Conservation (phyloP, 2,329 filamentous ascomycete genomes). For the Ceratocystis cubensis region DNA sequence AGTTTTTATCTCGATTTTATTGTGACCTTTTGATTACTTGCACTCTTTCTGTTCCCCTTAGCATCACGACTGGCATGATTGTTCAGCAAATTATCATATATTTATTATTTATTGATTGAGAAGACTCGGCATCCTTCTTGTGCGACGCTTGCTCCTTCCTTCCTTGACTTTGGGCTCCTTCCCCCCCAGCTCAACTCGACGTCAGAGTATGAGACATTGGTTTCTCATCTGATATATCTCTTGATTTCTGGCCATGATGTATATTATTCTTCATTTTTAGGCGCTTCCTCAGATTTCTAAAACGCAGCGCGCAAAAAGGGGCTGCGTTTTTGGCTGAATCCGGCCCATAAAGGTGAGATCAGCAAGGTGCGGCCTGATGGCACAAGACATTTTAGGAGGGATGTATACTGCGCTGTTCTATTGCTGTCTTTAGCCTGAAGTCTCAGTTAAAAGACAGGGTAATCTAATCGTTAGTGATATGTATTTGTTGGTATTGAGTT, state of each 20-base stretch:
- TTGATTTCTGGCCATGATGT: background rate
- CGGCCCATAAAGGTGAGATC: background rate
- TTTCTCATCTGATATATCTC: background rate
- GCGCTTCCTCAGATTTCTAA: background rate
- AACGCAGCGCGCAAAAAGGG: background rate
- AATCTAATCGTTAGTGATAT: background rate
- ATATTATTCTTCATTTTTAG: background rate
- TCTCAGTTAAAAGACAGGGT: background rate
- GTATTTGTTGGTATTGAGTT: background rate
- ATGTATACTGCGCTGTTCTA: background rate
- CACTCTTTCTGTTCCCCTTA: background rate
- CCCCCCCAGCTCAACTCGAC: background rate
- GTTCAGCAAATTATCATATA: background rate
- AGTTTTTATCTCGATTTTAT: background rate
- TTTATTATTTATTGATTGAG: background rate
- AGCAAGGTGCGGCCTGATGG: background rate
- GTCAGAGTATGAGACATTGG: background rate
- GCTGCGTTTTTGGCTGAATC: background rate
- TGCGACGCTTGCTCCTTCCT: background rate
- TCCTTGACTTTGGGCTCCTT: background rate
- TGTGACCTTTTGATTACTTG: background rate
- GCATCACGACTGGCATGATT: background rate
- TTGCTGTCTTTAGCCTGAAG: background rate
- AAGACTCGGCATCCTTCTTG: constrained; percentile 1
- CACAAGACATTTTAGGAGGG: constrained; percentile 1